Evolutionary conservation across 129 eudicot genomes (phyloP), one percentile per base, ranked within the genome.

Genomic region (Arctium lappa): DNA sequence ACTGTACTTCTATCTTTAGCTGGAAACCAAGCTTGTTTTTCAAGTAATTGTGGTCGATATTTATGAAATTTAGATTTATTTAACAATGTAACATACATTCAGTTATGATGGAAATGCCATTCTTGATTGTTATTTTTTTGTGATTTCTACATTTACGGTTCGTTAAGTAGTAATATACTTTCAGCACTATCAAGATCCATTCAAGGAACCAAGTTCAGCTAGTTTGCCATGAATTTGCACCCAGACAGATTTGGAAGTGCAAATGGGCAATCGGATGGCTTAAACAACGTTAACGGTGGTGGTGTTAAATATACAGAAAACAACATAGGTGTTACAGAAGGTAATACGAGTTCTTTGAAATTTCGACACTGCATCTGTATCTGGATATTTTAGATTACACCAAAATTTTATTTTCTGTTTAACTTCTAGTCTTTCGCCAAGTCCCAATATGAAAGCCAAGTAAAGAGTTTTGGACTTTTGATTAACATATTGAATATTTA

Each of bases 201-300:
- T 79, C 22, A 73, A 71, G 80, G 71, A 76, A 77, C 16, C 74
- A 72, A 80, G 83, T 60, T 79, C 76, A 5, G 34, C 79, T 84
- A 75, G 75, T 39, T 79, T 75, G 80, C 83, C 83, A 93, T 91
- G 96, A 89, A 89, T 84, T 82, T 77, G 80, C 84, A 78, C 60
- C 68, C 82, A 11, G 88, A 85, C 77, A 70, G 74, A 73, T 78
- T 73, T 85, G 86, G 62, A 36, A 85, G 80, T 82, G 92, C 78
- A 89, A 85, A 88, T 62, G 80, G 86, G 74, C 88, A 82, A 22
- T 72, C 80, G 70, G 80, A 78, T 80, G 72, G 93, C 72, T 73
- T 73, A 78, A 74, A 62, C 75, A 85, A 78, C 68, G 76, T 69
- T 48, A 88, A 82, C 74, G 88, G 90, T 22, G 84, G 74, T 42